A percentile compares a stretch with the other conserved stretches of the same genome.
Conservation (phyloP, 2,329 filamentous ascomycete species). For the Cladosporium sp. region DNA sequence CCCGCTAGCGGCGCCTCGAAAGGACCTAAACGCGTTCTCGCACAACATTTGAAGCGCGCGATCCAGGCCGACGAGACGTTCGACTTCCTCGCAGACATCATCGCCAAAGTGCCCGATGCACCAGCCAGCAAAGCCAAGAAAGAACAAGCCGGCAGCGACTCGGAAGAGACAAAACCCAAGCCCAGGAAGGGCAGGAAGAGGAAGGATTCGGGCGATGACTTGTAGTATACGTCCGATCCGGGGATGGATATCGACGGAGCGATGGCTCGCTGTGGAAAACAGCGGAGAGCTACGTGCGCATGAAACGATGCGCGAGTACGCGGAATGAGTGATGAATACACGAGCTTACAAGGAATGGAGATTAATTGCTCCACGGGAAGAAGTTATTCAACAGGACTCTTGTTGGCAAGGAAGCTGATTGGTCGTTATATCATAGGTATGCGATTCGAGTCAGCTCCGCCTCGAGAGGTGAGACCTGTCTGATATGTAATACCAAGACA, state of each 20-base stretch:
- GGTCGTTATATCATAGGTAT: neutral
- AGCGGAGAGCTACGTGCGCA: neutral
- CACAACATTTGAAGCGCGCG: conserved; percentile 87
- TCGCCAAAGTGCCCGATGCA: conserved; percentile 75
- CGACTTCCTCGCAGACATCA: conserved; percentile 91
- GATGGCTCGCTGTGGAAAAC: neutral
- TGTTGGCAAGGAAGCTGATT: neutral
- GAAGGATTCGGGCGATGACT: conserved; percentile 23
- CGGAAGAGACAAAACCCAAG: conserved; percentile 26
- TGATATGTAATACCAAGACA: neutral
- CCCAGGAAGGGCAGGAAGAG: conserved; percentile 30
- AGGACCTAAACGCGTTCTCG: conserved; percentile 80
- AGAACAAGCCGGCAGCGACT: conserved; percentile 25
- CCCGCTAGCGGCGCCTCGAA: conserved; percentile 45
- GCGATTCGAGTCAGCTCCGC: neutral
- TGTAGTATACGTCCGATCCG: neutral
- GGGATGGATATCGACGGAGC: neutral
- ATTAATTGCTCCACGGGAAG: neutral
- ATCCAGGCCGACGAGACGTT: conserved; percentile 87
- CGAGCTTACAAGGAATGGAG: conserved; percentile 3
- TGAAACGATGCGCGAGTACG: neutral
- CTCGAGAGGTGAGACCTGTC: neutral
- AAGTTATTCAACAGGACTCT: conserved; percentile 6
- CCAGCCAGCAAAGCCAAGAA: conserved; percentile 49
- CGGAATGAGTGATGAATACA: conserved; percentile 14